Base-by-base conservation (phyloP, 305 asterid species). In the Solanum hybrid region DNA sequence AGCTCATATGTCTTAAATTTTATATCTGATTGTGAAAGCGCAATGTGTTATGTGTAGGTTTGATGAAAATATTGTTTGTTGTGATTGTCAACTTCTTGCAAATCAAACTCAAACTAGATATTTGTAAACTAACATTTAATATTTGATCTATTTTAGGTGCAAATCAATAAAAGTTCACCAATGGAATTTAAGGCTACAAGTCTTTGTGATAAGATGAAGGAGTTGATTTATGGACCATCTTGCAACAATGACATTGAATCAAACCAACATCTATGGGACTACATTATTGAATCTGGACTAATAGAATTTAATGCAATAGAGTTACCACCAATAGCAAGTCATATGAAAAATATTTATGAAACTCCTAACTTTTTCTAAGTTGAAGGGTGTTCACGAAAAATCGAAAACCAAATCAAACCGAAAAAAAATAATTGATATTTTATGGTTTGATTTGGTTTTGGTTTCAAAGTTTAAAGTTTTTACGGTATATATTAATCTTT, bases 211-310 rank as follows among this genome's bases (percentile, higher is more conserved):
- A 93, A 90, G 91, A 60, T 91, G 78, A 92, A 93, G 88, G 93
- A 94, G 42, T 72, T 93, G 85, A 86, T 90, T 17, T 76, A 69
- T 79, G 91, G 93, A 78, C 60, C 87, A 13, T 46, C 85, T 20
- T 46, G 87, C 10, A 88, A 73, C n/a, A 90, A 89, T 88, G 87
- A 60, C 12, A 87, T 71, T 82, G 94, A 92, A 90, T 90, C 93
- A 69, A 85, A 89, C 24, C 34, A 82, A 40, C 87, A 81, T 38
- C 85, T 89, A 56, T 92, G 92, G 93, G 95, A 94, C 84, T 92
- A 87, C 38, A 92, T 89, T 89, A 89, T 92, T 37, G 92, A 92
- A 66, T 89, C 93, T 9, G 51, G 31, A 22, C 29, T 34, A 2
- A 78, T 34, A 78, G 84, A 78, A 78, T 78, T 78, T 77, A 34